Percentiles rank a stretch among this genome's conserved stretches.
Conservation (phyloP, 2,329 filamentous ascomycete species). For the Aspergillus ochraceoroseus region DNA sequence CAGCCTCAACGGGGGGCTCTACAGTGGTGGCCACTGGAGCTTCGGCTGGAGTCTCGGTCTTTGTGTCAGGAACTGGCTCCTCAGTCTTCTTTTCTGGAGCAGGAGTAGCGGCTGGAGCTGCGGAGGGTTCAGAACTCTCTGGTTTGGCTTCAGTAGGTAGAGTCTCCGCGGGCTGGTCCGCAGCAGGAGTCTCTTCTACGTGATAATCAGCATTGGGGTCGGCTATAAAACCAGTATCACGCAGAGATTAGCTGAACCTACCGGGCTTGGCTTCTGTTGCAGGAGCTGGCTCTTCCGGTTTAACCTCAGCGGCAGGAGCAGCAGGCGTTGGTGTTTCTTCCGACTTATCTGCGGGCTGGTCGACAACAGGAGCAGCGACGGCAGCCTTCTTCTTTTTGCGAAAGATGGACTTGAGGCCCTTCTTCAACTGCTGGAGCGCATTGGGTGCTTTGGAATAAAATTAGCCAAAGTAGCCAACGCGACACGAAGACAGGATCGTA, state of each 20-base stretch:
- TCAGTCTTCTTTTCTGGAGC: constrained; percentile 8
- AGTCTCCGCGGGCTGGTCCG: constrained; percentile 15
- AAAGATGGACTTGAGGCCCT: constrained; percentile 32
- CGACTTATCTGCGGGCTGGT: constrained; percentile 15
- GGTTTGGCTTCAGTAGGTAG: constrained; percentile 13
- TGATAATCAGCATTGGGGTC: not conserved
- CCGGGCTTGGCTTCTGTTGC: constrained; percentile 15
- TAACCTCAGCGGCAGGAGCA: constrained; percentile 12
- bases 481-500: not conserved
- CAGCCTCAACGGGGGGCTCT: constrained; percentile 4
- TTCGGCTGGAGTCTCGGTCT: constrained; percentile 9
- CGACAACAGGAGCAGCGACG: constrained; percentile 13
- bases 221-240: not conserved
- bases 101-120: constrained; percentile 7
- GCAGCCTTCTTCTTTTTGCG: constrained; percentile 30
- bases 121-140: constrained; percentile 8
- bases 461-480: not conserved
- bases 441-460: constrained; percentile 25
- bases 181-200: constrained; percentile 7
- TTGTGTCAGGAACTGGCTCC: constrained; percentile 10
- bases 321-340: constrained; percentile 11
- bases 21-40: constrained; percentile 2
- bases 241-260: constrained; percentile 9
- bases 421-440: constrained; percentile 33
- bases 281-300: constrained; percentile 14